Base-by-base conservation (phyloP, 1,139 yeast species). In the Taphrina flavorubra region DNA sequence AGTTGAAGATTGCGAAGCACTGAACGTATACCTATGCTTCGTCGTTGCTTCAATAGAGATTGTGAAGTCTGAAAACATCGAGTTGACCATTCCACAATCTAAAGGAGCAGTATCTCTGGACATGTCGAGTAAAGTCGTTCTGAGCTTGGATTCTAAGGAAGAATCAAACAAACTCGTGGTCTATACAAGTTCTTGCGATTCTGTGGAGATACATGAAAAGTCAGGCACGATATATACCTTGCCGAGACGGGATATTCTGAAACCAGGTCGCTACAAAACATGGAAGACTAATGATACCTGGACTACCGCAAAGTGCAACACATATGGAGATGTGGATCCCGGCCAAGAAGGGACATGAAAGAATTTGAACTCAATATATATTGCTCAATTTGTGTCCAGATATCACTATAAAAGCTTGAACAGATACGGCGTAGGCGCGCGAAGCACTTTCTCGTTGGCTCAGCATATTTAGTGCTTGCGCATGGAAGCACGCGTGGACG, bases 11-110 rank as follows among this genome's bases (percentile, higher is more conserved):
- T 58, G 62, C 40, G 62, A 44, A 16, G 10, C 42, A 5, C 51
- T 58, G n/a, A 13, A 58, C 2, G 13, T 58, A 16, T 20, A 31
- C 11, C 53, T 58, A 3, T 58, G 62, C 18, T 39, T 39, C 18
- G 62, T 58, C 16, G 46, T 58, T 20, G 62, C 62, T 5, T 58
- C 62, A 10, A 58, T 58, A 14, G 62, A 58, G 18, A 16, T 58
- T 40, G 42, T 58, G 25, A 58, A 58, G 16, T 58, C 47, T n/a
- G 62, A 58, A 58, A 25, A 42, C 14, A 20, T 58, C 20, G 16
- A 31, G 6, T 47, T 58, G 25, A 25, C 39, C 13, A 31, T 42
- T 25, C 34, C 53, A 7, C 62, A 58, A 31, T 42, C 51, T 25
- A 37, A 53, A 7, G 62, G 62, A 8, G 20, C 62, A 7, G 16